These are phyloP conservation scores for Fusarium sp. DNA, from an alignment of 2,329 filamentous ascomycete species.

Conservation along the genomic window DNA sequence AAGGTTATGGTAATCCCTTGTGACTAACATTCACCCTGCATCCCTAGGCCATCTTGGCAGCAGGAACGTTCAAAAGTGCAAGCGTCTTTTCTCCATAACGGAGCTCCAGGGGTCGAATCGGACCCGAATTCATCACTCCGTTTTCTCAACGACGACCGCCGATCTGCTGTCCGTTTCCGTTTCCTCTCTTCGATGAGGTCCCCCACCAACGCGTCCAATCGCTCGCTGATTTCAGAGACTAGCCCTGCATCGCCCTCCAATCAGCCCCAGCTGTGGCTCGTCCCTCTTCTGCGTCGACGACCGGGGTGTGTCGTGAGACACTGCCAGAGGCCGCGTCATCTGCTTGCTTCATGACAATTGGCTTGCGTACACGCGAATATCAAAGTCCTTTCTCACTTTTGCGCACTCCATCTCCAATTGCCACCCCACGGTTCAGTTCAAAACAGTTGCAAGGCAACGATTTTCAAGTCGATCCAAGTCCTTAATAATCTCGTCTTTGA, in stretches of 20 bases:
- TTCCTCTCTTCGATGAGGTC: conserved; percentile 2
- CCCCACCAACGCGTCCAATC: conserved; percentile 22
- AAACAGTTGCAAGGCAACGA: not conserved
- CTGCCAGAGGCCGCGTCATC: conserved; percentile 42
- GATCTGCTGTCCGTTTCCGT: conserved; percentile 28
- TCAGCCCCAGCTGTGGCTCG: conserved; percentile 22
- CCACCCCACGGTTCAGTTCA: conserved; percentile 24
- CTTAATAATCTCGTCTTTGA: not conserved
- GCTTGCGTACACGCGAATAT: conserved; percentile 40
- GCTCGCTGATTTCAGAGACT: conserved; percentile 8
- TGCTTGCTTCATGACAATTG: conserved; percentile 33
- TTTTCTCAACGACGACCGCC: conserved; percentile 11
- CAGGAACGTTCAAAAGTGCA: conserved; percentile 21
- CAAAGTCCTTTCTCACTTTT: not conserved
- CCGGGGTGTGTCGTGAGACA: conserved; percentile 36
- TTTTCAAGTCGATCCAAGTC: not conserved
- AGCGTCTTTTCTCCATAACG: conserved; percentile 13
- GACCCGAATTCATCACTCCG: conserved; percentile 21
- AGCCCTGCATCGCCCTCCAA: conserved; percentile 13
- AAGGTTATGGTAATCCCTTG: conserved; percentile 25
- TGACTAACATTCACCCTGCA: conserved; percentile 20
- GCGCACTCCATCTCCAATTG: conserved; percentile 18
- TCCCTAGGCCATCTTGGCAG: conserved; percentile 32
- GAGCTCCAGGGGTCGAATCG: conserved; percentile 24
- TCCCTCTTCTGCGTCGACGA: conserved; percentile 28